phyloP scores from a whole-genome alignment of 2,329 filamentous ascomycete species.

The Dothiorella sarmentorum region DNA sequence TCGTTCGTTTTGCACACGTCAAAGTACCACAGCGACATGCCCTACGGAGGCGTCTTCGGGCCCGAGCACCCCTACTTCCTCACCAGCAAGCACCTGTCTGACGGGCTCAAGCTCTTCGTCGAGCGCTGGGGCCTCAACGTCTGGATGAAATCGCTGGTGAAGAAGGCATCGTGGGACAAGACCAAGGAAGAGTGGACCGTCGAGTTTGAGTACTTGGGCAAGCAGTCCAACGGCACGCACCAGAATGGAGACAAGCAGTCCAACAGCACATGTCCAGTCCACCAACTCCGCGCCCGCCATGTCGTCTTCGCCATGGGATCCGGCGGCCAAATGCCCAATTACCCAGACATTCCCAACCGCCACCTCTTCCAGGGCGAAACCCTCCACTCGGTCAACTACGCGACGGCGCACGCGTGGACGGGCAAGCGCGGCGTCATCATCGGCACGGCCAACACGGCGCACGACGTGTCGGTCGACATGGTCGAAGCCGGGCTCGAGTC shows the following conservation, averaged over 20 bases:
- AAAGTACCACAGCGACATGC: conserved; percentile 40
- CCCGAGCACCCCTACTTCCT: conserved; percentile 26
- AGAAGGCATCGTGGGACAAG: conserved; percentile 39
- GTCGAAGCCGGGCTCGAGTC: conserved; percentile 39
- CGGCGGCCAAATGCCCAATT: conserved; percentile 23
- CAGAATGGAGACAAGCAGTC: conserved; percentile 25
- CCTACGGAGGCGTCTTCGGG: conserved; percentile 35
- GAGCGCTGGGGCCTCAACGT: conserved; percentile 38
- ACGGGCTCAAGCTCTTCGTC: conserved; percentile 39
- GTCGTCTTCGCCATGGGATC: conserved; percentile 35
- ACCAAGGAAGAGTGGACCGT: conserved; percentile 38
- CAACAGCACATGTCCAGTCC: conserved; percentile 27
- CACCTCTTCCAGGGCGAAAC: conserved; percentile 31
- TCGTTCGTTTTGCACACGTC: conserved; percentile 42
- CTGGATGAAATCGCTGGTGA: conserved; percentile 37
- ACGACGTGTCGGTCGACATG: conserved; percentile 50
- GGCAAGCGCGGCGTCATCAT: conserved; percentile 47
- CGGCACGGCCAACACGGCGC: conserved; percentile 48
- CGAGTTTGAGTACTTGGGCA: conserved; percentile 28
- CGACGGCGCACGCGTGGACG: conserved; percentile 30
- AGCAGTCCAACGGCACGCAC: conserved; percentile 29
- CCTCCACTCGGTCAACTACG: conserved; percentile 37
- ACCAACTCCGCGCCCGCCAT: conserved; percentile 23
- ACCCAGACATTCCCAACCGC: conserved; percentile 28
- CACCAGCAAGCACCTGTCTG: conserved; percentile 33